Percentiles rank a stretch among this genome's conserved stretches.
Evolutionary conservation across 495 filamentous ascomycete genomes (phyloP).

Genomic region (Pyrenula aspistea): DNA sequence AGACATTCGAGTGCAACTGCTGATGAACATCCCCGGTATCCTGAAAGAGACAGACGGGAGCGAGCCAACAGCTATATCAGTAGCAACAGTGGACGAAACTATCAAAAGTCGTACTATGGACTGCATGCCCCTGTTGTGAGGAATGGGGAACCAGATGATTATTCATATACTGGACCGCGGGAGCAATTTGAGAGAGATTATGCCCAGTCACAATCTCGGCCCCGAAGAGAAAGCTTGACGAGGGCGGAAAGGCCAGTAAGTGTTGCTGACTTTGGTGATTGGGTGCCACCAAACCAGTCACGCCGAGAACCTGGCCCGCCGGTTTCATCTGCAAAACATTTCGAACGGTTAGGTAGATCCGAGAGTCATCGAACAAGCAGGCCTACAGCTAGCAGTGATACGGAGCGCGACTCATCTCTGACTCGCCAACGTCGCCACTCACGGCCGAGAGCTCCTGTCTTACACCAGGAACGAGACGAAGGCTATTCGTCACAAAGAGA

Average conservation of each 20-base stretch:
- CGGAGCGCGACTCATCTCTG: constrained; percentile 14
- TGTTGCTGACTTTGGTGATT: constrained; percentile 48
- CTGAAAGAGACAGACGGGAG: not conserved
- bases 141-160: constrained; percentile 32
- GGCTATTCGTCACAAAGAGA: constrained; percentile 21
- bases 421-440: constrained; percentile 14
- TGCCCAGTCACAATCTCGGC: constrained; percentile 34
- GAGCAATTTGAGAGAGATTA: constrained; percentile 57
- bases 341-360: constrained; percentile 42
- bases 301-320: constrained; percentile 34
- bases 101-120: not conserved
- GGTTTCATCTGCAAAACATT: constrained; percentile 47
- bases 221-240: constrained; percentile 37
- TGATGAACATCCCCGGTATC: not conserved
- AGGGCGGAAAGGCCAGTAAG: constrained; percentile 48
- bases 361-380: constrained; percentile 20
- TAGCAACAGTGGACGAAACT: not conserved
- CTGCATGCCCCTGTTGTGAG: not conserved
- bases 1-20: constrained; percentile 22
- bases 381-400: constrained; percentile 14
- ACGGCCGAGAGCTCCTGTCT: constrained; percentile 22
- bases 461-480: constrained; percentile 29
- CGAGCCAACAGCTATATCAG: not conserved
- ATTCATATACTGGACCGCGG: constrained; percentile 59
- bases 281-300: constrained; percentile 26